Evolutionary conservation across 371 early-diverging fungal species (phyloP).

Genomic region (Blakeslea trispora): DNA sequence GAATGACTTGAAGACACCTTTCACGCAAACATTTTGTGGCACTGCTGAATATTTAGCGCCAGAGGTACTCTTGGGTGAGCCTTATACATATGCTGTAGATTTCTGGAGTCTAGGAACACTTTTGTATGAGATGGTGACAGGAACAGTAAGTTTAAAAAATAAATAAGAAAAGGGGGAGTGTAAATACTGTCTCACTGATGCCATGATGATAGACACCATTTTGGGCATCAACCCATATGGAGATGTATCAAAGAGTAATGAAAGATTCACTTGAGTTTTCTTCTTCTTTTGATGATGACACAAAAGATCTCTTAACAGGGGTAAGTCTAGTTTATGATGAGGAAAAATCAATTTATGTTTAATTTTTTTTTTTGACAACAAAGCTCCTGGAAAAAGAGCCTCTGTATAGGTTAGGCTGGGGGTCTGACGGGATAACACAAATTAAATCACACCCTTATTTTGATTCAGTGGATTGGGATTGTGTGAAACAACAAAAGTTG

Average conservation of each 20-base stretch:
- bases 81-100: slow-evolving; percentile 89
- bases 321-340: no score
- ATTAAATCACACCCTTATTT: slow-evolving; percentile 75
- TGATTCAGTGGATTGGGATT: slow-evolving; percentile 66
- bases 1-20: slow-evolving; percentile 25
- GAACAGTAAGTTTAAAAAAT: slow-evolving; percentile 59
- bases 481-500: slow-evolving; percentile 53
- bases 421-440: slow-evolving; percentile 54
- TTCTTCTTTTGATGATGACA: slow-evolving; percentile 51
- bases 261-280: slow-evolving; percentile 76
- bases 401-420: slow-evolving; percentile 59
- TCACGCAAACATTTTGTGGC: slow-evolving; percentile 92
- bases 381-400: slow-evolving; percentile 74
- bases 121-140: slow-evolving; percentile 82
- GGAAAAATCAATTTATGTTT: no score
- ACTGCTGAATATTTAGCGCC: slow-evolving; percentile 94
- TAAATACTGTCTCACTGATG: background rate
- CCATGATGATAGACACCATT: slow-evolving; percentile 67
- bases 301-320: slow-evolving; percentile 60
- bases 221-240: slow-evolving; percentile 76
- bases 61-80: slow-evolving; percentile 82
- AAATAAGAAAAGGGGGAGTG: background rate
- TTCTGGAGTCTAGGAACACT: slow-evolving; percentile 97
- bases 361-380: no score
- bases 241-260: slow-evolving; percentile 81